phyloP scores from a whole-genome alignment of 2,329 filamentous ascomycete genomes.

The Mycosphaerella sp. region DNA sequence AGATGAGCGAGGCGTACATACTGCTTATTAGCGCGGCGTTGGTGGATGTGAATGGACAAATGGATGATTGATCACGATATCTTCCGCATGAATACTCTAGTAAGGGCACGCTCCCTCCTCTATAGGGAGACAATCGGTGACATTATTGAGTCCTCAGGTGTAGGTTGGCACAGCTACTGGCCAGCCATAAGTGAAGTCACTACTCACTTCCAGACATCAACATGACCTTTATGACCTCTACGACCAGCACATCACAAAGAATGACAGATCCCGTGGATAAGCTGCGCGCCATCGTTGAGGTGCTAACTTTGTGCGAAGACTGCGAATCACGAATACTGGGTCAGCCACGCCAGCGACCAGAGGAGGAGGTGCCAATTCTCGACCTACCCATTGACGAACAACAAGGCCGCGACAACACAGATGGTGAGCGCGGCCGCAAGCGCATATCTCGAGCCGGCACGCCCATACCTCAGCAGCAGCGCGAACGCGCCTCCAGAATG shows the following conservation, averaged over 20 bases:
- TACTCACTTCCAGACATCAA: neutral
- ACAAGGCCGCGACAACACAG: neutral
- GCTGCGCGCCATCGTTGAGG: conserved; percentile 2
- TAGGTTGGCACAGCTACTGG: neutral
- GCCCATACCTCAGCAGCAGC: neutral
- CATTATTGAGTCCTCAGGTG: too few relatives aligned
- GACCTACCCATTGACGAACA: neutral
- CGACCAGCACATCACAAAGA: neutral
- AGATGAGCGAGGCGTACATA: neutral
- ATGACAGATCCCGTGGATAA: conserved; percentile 4
- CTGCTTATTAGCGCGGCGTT: conserved; percentile 28
- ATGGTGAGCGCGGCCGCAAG: neutral
- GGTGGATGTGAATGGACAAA: conserved; percentile 10
- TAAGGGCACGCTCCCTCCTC: too few relatives aligned
- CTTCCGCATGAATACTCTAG: too few relatives aligned
- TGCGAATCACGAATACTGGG: conserved; percentile 8
- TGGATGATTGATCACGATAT: neutral
- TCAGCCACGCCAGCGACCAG: neutral
- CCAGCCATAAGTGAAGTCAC: neutral
- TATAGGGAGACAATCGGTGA: too few relatives aligned
- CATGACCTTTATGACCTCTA: neutral
- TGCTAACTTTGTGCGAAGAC: neutral
- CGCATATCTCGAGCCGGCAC: neutral
- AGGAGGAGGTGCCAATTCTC: neutral
- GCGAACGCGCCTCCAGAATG: neutral